Evolutionary conservation across 202 grass and related monocot species (phyloP).

Genomic region (Musa balbisiana): DNA sequence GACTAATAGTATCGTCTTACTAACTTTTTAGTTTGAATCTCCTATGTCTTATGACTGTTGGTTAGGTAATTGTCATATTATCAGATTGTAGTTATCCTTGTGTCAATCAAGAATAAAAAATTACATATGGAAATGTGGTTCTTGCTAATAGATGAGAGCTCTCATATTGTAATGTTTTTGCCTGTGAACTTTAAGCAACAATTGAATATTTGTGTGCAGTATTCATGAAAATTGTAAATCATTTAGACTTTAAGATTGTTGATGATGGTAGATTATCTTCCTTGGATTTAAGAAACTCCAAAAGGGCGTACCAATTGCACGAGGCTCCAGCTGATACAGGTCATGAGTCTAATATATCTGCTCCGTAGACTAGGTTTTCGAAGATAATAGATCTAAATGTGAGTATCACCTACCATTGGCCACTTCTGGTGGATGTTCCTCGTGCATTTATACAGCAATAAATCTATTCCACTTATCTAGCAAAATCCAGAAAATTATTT

Average conservation of each 20-base stretch:
- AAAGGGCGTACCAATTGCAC: too few relatives aligned
- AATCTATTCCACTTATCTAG: too few relatives aligned
- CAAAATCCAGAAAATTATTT: too few relatives aligned
- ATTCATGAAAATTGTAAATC: neutral
- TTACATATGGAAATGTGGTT: neutral
- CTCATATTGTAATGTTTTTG: neutral
- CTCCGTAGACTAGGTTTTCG: neutral
- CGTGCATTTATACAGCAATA: neutral
- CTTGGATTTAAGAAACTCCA: neutral
- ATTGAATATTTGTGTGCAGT: neutral
- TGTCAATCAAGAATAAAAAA: neutral
- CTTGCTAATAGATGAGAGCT: neutral
- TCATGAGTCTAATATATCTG: neutral
- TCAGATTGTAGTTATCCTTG: neutral
- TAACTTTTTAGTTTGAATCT: neutral
- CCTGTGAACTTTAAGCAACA: too few relatives aligned
- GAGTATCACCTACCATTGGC: neutral
- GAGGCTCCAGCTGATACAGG: too few relatives aligned
- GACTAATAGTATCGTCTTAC: neutral
- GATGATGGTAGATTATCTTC: neutral
- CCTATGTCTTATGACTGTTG: neutral
- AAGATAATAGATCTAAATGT: neutral
- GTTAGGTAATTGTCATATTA: neutral
- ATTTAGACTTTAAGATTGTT: neutral
- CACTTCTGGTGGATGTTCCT: neutral